Base-by-base conservation (phyloP, 2,329 filamentous ascomycete genomes). In the Madurella fahalii region DNA sequence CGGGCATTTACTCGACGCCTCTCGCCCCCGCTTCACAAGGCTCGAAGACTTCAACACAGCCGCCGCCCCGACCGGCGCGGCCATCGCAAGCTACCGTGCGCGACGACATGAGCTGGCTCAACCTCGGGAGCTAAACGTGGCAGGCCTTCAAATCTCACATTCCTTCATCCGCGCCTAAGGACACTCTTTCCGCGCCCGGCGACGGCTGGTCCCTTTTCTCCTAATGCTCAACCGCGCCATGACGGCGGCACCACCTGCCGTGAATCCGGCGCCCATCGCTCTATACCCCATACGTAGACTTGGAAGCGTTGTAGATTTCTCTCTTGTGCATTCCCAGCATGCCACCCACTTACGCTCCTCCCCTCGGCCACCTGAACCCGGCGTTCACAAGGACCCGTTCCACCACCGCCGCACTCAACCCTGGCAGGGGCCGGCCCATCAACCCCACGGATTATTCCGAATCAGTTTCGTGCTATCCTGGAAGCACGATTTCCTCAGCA, bases 81-180 rank as follows among this genome's bases (percentile, higher is more conserved):
- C 77, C 80, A 60, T 77, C 77, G 16, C 79, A 79, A 62, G 72
- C 81, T 31, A 69, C 72, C 18, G 77, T 72, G 69, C 77, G 79
- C 12, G 79, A 78, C 48, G 88, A 91, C 68, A 89, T 91, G 85
- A 89, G 86, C 71, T 92, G 88, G 88, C 72, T 92, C 59, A 90
- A 91, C 65, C 76, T 91, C 16, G 84, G 83, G 45, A 79, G 80
- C 40, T 37, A 15, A 37, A 15, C 34, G 34, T 37, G 34, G 11
- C 11, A 37, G 11, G 34, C 11, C 34, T 15, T 37, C 34, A 37
- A 37, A 25, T 20, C n/a, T 20, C 18, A 40, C 30, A n/a, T 30
- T 57, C 30, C 30, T 16, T 17, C 15, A 11, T 20, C 39, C n/a
- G 18, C 37, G 31, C 32, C 32, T 18, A 30, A 47, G 17, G 17